These are phyloP conservation scores for Syzygium syzygioides DNA, from an alignment of 441 rosid species.

Conservation along the genomic window DNA sequence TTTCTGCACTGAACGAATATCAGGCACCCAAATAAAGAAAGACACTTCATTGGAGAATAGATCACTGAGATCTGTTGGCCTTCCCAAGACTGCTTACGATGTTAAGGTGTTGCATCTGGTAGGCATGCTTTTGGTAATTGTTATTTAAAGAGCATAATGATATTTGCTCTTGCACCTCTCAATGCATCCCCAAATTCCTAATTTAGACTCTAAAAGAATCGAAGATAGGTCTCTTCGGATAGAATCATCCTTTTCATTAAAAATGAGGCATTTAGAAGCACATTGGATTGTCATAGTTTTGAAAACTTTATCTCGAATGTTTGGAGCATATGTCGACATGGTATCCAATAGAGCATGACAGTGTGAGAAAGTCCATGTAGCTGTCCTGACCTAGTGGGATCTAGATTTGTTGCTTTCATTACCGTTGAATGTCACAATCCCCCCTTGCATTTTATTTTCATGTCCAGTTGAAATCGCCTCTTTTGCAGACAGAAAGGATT, in stretches of 20 bases:
- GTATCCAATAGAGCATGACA: background rate
- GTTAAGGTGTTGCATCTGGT: background rate
- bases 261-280: background rate
- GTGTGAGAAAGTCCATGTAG: background rate
- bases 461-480: background rate
- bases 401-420: background rate
- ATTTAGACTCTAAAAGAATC: background rate
- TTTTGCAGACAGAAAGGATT: background rate
- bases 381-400: background rate
- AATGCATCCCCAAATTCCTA: background rate
- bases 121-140: background rate
- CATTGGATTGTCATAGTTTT: background rate
- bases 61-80: background rate
- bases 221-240: background rate
- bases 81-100: background rate
- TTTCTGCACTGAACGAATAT: background rate
- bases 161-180: background rate
- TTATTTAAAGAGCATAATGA: background rate
- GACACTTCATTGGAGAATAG: background rate
- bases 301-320: background rate
- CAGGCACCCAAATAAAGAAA: background rate
- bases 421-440: background rate
- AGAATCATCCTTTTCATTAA: background rate
- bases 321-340: background rate
- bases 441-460: background rate